phyloP scores from a whole-genome alignment of 768 basidiomycete species.

The Kwoniella mangroviensis region DNA sequence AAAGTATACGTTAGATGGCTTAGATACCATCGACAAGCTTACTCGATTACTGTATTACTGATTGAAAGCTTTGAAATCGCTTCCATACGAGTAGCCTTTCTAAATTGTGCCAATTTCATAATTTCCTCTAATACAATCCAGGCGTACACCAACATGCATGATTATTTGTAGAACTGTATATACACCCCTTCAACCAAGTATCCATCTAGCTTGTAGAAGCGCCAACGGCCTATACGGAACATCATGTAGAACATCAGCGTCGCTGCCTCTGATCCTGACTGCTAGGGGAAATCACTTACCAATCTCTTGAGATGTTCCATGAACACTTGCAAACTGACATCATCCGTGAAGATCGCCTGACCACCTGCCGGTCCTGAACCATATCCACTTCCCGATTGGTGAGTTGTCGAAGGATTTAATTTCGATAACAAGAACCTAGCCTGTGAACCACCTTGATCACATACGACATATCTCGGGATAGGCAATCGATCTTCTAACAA shows the following conservation, averaged over 20 bases:
- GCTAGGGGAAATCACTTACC: conserved; percentile 57
- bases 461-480: conserved; percentile 96
- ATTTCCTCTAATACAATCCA: not conserved
- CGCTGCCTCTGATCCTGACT: not conserved
- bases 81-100: too few species aligned
- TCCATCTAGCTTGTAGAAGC: conserved; percentile 54
- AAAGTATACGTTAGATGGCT: too few species aligned
- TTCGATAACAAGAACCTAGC: conserved; percentile 97
- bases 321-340: conserved; percentile 74
- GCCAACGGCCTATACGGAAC: conserved; percentile 49
- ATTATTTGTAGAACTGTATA: conserved; percentile 7
- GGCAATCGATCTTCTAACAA: conserved; percentile 94
- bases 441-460: conserved; percentile 95
- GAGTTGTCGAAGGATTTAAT: conserved; percentile 96
- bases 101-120: too few species aligned
- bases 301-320: conserved; percentile 91
- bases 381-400: conserved; percentile 78
- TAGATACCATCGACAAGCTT: too few species aligned
- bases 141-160: conserved; percentile 11
- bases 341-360: conserved; percentile 97
- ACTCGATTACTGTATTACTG: too few species aligned
- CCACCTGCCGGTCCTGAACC: conserved; percentile 71
- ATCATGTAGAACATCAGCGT: not conserved
- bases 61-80: too few species aligned
- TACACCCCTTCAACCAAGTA: not conserved